A percentile compares a stretch with the other conserved stretches of the same genome.
These are phyloP conservation scores for Tetrahymena borealis DNA, from an alignment of 73 alveolate genomes.

Conservation along the genomic window DNA sequence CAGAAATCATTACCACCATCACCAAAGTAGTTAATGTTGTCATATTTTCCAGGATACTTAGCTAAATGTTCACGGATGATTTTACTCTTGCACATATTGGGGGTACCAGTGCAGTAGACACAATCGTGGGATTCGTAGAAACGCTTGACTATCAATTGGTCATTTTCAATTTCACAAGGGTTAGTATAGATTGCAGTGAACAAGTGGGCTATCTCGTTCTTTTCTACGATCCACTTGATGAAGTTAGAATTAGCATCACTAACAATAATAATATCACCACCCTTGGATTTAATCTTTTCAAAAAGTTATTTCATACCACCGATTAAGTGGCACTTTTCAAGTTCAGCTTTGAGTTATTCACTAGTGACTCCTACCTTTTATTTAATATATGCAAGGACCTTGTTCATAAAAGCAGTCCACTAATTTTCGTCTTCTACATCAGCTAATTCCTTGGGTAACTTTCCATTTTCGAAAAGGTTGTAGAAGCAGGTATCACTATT, in stretches of 20 bases:
- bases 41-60: slow-evolving; percentile 4
- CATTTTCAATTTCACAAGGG: slow-evolving; percentile 16
- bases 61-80: slow-evolving; percentile 6
- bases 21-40: slow-evolving; percentile 30
- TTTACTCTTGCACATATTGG: slow-evolving; percentile 32
- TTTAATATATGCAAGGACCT: background rate
- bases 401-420: slow-evolving; percentile 17
- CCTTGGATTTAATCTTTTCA: background rate
- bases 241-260: slow-evolving; percentile 28
- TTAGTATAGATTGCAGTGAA: slow-evolving; percentile 15
- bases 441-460: slow-evolving; percentile 16
- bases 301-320: background rate
- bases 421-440: background rate
- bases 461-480: slow-evolving; percentile 21
- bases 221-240: slow-evolving; percentile 26
- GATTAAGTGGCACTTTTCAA: background rate
- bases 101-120: slow-evolving; percentile 6
- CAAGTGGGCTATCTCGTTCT: slow-evolving; percentile 3
- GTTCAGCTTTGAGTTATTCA: background rate
- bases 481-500: slow-evolving; percentile 34
- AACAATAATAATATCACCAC: slow-evolving; percentile 12
- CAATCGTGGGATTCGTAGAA: slow-evolving; percentile 30
- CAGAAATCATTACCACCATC: slow-evolving; percentile 42
- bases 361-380: background rate
- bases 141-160: background rate